Base-by-base conservation (phyloP, 371 early-diverging fungal species). In the Blakeslea trispora region DNA sequence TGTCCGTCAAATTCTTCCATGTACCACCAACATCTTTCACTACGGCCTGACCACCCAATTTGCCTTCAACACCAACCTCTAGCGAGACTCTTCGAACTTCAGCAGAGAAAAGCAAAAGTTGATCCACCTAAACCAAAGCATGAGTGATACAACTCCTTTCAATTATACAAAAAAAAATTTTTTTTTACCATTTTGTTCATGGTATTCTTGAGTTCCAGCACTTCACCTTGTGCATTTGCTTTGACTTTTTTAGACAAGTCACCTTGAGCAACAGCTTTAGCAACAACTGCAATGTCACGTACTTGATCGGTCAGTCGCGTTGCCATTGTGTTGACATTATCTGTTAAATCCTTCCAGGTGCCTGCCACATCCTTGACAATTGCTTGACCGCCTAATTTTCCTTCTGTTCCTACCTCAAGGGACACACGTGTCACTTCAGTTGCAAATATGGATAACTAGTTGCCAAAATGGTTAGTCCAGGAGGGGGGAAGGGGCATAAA, bases 391-490 rank as follows among this genome's bases (percentile, higher is more conserved):
- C 84, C 89, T 2, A 82, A 53, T 37, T 53, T 72, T 23, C 84
- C 84, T 40, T 82, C 77, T 31, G 79, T 66, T 24, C 79, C 75
- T 52, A 81, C 79, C 55, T 79, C 76, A 28, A 69, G 66, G 8
- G 85, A 79, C 8, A 85, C 79, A 37, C 83, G 75, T 28, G 79
- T 81, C 8, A 90, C 87, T 53, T 90, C 89, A 0, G 79, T 75
- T 1, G 86, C 86, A 71, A 86, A 86, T 0, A 72, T 83, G 53
- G 64, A 83, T 54, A 71, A 64, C 83, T 55, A 10, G 9, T 37
- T 37, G 1, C 37, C 37, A 57, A 48, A 34, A 32, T n/a, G 28
- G 44, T 17, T 17, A 45, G 19, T 50, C 32, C 18, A 21, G 22
- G n/a, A 42, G 17, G 45, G 14, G 46, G 49, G 31, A 46, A 50